Percentiles rank a stretch among this genome's conserved stretches.
These are phyloP conservation scores for Pyricularia sp. DNA, from an alignment of 2,329 filamentous ascomycete genomes.

Conservation along the genomic window DNA sequence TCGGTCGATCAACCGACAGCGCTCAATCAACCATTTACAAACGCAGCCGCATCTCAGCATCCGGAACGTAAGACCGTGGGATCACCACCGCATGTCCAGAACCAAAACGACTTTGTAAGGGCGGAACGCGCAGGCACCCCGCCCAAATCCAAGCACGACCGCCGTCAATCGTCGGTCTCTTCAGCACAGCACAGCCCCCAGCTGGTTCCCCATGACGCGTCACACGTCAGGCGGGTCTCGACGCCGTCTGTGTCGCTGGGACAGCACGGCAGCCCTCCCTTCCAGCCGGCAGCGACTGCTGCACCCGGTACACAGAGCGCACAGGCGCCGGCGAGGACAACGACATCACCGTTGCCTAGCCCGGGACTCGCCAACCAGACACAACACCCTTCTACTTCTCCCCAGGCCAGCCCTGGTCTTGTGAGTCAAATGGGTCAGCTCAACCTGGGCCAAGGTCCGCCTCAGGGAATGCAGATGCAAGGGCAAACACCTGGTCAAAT, in stretches of 20 bases:
- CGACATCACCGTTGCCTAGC: conserved; percentile 1
- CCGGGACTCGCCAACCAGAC: background rate
- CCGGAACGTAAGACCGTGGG: conserved; percentile 3
- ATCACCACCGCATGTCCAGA: background rate
- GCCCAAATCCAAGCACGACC: background rate
- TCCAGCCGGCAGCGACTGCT: background rate
- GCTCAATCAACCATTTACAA: background rate
- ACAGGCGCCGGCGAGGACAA: background rate
- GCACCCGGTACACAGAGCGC: background rate
- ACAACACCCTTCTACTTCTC: background rate
- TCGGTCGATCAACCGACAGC: background rate
- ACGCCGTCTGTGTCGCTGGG: background rate
- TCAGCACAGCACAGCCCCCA: conserved; percentile 4
- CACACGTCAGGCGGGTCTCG: conserved; percentile 1
- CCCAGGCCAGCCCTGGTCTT: background rate
- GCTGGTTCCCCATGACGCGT: background rate
- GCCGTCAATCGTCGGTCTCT: conserved; percentile 1
- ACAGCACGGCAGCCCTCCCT: background rate
- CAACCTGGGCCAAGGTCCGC: background rate
- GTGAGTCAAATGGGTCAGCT: background rate
- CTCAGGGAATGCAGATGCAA: background rate
- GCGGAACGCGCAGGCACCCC: background rate
- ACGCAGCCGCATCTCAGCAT: background rate
- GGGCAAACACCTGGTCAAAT: background rate
- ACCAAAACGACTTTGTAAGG: background rate